Evolutionary conservation across 192 early-diverging fungal species (phyloP), one percentile per base, ranked within the genome.

Genomic region (Backusella macrospora): DNA sequence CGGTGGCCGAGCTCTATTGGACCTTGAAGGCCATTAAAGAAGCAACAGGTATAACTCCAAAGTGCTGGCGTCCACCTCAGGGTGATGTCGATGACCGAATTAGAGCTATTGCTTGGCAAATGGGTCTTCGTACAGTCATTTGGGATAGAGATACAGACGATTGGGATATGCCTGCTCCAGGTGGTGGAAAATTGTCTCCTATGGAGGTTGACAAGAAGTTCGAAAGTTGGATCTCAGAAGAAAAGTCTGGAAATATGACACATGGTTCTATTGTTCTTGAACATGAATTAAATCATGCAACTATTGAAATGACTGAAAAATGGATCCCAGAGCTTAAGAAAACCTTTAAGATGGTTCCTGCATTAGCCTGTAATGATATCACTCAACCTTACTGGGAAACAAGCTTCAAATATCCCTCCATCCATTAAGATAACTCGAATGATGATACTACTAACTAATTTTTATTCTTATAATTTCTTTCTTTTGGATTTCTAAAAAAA

Each of bases 71-170:
- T 42, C 73, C 73, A 37, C 86, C 88, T 10, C 88, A 82, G 40
- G 89, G 89, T 21, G 87, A 88, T 73, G 84, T 87, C 0, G 89
- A 90, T 66, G 86, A 87, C 46, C 78, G 89, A 59, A 84, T 88
- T 38, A 78, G 88, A 6, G 72, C 77, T 29, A 86, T 90, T 40
- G 73, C 76, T 0, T 71, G 73, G 16, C 84, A 86, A 62, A 55
- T 90, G 78, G 87, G 87, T 43, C 81, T 74, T 38, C 63, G 73
- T 29, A 74, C 73, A 42, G 26, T 74, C 15, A 21, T 68, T 0
- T 74, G 73, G 73, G 73, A 74, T 5, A 29, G 47, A 40, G 73
- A 74, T 26, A 68, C 73, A 8, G 45, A 59, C 5, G 73, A 74
- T n/a, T 74, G 73, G 73, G 47, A 74, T 14, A 59, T 74, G 29